Percentiles rank a stretch among this genome's conserved stretches.
phyloP scores from a whole-genome alignment of 208 protist species.

The Wallacemonas sp. region DNA sequence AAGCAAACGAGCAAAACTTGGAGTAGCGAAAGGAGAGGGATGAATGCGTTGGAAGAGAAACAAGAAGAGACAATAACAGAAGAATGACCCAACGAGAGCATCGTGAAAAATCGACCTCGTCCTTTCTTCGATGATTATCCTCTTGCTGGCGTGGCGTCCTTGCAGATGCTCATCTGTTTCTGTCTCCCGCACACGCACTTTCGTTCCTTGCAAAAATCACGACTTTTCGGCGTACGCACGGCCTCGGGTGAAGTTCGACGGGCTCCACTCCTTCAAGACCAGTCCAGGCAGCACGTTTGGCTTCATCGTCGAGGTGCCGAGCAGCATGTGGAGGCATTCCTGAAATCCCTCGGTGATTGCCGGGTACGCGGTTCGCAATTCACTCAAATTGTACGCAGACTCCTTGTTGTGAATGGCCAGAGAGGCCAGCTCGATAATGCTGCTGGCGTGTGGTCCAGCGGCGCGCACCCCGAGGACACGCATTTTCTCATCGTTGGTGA shows the following conservation, averaged over 20 bases:
- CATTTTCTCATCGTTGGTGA: constrained; percentile 89
- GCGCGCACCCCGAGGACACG: constrained; percentile 89
- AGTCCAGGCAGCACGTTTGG: constrained; percentile 85
- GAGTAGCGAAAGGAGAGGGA: too few species aligned
- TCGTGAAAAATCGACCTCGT: too few species aligned
- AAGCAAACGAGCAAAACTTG: constrained; percentile 2
- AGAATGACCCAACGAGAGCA: too few species aligned
- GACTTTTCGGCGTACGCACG: constrained; percentile 41
- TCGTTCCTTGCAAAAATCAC: constrained; percentile 6
- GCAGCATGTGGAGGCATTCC: constrained; percentile 90
- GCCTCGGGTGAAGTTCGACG: constrained; percentile 70
- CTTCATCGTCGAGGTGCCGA: constrained; percentile 86
- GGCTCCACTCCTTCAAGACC: constrained; percentile 76
- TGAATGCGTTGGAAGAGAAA: too few species aligned
- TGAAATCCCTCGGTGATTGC: constrained; percentile 88
- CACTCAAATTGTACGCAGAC: constrained; percentile 69
- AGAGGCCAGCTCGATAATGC: constrained; percentile 87
- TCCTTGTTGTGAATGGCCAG: constrained; percentile 88
- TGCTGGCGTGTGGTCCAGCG: constrained; percentile 85
- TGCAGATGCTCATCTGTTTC: too few species aligned
- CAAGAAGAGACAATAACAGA: too few species aligned
- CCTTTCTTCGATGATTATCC: too few species aligned
- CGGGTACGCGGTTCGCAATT: constrained; percentile 81
- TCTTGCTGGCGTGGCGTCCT: too few species aligned
- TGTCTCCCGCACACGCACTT: too few species aligned